phyloP scores from a whole-genome alignment of 1,284 basidiomycete species.

The Hemileia vastatrix region DNA sequence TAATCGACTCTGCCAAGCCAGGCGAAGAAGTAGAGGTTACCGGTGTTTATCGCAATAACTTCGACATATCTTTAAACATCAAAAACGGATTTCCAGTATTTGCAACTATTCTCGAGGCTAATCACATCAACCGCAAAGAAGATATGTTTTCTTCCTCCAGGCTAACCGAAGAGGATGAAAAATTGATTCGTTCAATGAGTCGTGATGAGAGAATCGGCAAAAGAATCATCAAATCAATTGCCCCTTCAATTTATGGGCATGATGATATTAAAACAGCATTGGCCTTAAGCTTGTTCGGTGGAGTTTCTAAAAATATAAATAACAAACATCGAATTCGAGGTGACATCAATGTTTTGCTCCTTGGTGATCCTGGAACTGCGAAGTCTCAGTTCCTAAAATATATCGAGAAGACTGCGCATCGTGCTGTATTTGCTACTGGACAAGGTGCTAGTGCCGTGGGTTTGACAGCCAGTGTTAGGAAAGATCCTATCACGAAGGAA shows the following conservation, averaged over 20 bases:
- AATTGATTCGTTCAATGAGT: constrained; percentile 72
- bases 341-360: constrained; percentile 89
- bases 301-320: constrained; percentile 88
- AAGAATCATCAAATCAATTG: constrained; percentile 95
- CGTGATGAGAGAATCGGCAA: constrained; percentile 89
- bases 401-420: constrained; percentile 93
- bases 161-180: constrained; percentile 92
- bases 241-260: constrained; percentile 96
- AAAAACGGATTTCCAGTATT: constrained; percentile 99
- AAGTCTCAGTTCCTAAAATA: constrained; percentile 99
- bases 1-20: constrained; percentile 95
- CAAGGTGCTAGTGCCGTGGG: constrained; percentile 97
- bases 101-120: constrained; percentile 94
- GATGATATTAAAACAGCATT: constrained; percentile 98
- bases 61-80: constrained; percentile 91
- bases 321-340: constrained; percentile 92
- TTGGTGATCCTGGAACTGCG: constrained; percentile 95
- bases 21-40: constrained; percentile 99
- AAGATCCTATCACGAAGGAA: constrained; percentile 91
- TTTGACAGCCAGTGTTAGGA: constrained; percentile 94
- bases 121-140: constrained; percentile 95
- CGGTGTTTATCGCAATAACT: constrained; percentile 97
- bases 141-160: constrained; percentile 85
- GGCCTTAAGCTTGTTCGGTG: constrained; percentile 87
- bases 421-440: constrained; percentile 96